Evolutionary conservation across 352 stramenopile genomes (phyloP).

Genomic region (Phytophthora colocasiae): DNA sequence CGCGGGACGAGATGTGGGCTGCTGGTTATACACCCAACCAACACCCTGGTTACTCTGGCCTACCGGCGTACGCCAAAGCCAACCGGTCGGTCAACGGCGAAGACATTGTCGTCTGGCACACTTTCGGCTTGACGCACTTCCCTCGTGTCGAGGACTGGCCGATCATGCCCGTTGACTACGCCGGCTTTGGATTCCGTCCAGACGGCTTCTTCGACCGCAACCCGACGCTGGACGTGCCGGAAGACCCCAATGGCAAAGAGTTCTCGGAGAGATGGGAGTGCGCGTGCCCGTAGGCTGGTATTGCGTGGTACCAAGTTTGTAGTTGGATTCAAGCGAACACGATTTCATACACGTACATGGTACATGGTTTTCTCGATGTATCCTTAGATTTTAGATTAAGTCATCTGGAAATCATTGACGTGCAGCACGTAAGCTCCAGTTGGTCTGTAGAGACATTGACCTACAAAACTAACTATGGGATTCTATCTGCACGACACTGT

Average conservation of each 20-base stretch:
- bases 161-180: conserved; percentile 79
- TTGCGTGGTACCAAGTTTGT: background rate
- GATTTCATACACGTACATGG: no score
- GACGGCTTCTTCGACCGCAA: conserved; percentile 76
- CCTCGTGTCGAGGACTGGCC: conserved; percentile 76
- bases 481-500: conserved; percentile 4
- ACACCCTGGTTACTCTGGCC: conserved; percentile 48
- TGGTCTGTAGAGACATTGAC: no score
- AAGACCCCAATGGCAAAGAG: conserved; percentile 50
- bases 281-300: background rate
- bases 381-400: background rate
- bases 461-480: background rate
- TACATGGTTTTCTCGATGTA: no score
- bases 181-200: conserved; percentile 72
- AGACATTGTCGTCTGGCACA: conserved; percentile 81
- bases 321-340: background rate
- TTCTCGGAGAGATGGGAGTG: conserved; percentile 42
- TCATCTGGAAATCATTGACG: conserved; percentile 7
- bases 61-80: conserved; percentile 60
- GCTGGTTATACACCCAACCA: conserved; percentile 78
- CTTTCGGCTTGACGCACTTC: conserved; percentile 77
- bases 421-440: conserved; percentile 8
- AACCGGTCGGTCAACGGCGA: conserved; percentile 65
- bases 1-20: conserved; percentile 66
- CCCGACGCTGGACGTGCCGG: conserved; percentile 56